phyloP scores from a whole-genome alignment of 768 basidiomycete genomes.

The Dendrothele bispora region DNA sequence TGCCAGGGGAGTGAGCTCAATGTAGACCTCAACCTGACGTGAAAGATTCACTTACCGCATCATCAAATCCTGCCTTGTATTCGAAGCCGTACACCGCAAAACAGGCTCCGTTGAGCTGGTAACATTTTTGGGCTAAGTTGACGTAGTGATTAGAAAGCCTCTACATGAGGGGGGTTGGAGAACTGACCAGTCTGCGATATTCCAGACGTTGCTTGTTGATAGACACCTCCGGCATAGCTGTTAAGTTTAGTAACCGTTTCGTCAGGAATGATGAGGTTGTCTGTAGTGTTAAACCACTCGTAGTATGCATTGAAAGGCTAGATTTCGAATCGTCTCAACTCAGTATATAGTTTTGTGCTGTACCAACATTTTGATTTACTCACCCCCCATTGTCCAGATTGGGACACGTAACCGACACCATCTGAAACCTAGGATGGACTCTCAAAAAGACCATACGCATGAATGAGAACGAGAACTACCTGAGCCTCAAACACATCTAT shows the following conservation, averaged over 20 bases:
- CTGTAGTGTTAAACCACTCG: constrained; percentile 34
- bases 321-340: not conserved
- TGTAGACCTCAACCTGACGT: constrained; percentile 23
- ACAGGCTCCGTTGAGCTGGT: constrained; percentile 39
- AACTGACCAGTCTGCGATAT: constrained; percentile 27
- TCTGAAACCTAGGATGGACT: constrained; percentile 10
- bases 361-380: not conserved
- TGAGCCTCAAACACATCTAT: constrained; percentile 62
- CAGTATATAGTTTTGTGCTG: not conserved
- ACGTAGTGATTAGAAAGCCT: too few relatives aligned
- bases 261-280: constrained; percentile 40
- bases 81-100: constrained; percentile 55
- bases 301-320: constrained; percentile 50
- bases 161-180: constrained; percentile 21
- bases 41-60: constrained; percentile 34
- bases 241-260: constrained; percentile 37
- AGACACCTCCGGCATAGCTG: constrained; percentile 43
- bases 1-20: constrained; percentile 39
- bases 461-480: too few relatives aligned
- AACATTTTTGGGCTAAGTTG: constrained; percentile 42
- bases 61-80: constrained; percentile 46
- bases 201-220: constrained; percentile 40
- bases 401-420: constrained; percentile 41
- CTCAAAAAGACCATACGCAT: too few relatives aligned
- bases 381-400: constrained; percentile 51